These are phyloP conservation scores for Fusarium pseudograminearum DNA, from an alignment of 2,329 filamentous ascomycete species.

Conservation along the genomic window DNA sequence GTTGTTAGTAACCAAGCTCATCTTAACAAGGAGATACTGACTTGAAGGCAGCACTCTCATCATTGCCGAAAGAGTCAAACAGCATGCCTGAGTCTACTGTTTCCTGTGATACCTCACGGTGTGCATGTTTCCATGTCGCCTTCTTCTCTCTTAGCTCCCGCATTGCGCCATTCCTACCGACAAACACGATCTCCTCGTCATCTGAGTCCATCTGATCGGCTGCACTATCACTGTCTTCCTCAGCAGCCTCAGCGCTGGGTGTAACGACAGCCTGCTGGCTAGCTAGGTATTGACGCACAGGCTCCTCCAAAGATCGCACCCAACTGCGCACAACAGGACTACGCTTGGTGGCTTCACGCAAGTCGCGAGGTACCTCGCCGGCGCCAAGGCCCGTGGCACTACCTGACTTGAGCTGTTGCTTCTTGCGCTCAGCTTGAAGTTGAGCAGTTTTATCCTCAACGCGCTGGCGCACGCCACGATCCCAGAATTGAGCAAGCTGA, in stretches of 20 bases:
- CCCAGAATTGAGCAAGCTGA: slow-evolving; percentile 89
- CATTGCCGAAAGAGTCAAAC: slow-evolving; percentile 82
- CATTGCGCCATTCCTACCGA: slow-evolving; percentile 76
- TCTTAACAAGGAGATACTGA: slow-evolving; percentile 58
- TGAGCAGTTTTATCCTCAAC: slow-evolving; percentile 61
- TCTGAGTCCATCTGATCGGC: slow-evolving; percentile 60
- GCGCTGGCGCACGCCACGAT: slow-evolving; percentile 65
- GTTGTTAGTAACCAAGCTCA: slow-evolving; percentile 17
- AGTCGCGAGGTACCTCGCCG: slow-evolving; percentile 79
- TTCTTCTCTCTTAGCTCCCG: slow-evolving; percentile 54
- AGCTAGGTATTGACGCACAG: slow-evolving; percentile 81
- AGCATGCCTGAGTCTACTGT: slow-evolving; percentile 75
- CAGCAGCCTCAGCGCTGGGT: slow-evolving; percentile 9
- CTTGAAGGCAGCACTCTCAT: slow-evolving; percentile 84
- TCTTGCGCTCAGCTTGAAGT: slow-evolving; percentile 59
- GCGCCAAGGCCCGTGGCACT: slow-evolving; percentile 59
- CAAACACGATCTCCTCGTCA: slow-evolving; percentile 93
- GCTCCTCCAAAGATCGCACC: slow-evolving; percentile 86
- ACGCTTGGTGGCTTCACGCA: slow-evolving; percentile 84
- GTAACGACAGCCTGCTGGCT: slow-evolving; percentile 52
- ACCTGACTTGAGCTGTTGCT: slow-evolving; percentile 57
- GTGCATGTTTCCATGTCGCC: slow-evolving; percentile 60
- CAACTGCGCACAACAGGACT: slow-evolving; percentile 81
- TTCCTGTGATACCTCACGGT: slow-evolving; percentile 67
- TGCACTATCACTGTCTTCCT: slow-evolving; percentile 47